Evolutionary conservation across 768 basidiomycete species (phyloP).

Genomic region (Termitomyces sp.): DNA sequence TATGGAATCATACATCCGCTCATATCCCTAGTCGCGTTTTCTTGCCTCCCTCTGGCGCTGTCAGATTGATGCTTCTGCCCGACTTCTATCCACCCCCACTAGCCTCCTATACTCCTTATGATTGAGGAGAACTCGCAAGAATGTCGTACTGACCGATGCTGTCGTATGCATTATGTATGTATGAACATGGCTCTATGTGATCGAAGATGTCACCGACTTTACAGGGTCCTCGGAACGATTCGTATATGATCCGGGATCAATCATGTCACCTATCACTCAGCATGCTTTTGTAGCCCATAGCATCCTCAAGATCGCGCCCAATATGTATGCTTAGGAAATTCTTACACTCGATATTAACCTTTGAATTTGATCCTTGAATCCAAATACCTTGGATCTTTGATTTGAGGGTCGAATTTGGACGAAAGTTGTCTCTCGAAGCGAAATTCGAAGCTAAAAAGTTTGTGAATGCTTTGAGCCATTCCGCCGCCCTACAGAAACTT

Average conservation of each 20-base stretch:
- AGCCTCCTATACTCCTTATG: neutral
- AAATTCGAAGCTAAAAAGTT: slow-evolving; percentile 1
- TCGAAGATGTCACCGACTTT: neutral
- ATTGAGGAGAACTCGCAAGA: neutral
- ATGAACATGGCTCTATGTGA: neutral
- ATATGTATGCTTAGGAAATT: neutral
- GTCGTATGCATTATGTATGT: neutral
- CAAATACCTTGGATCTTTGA: neutral
- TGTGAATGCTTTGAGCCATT: neutral
- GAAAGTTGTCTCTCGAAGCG: neutral
- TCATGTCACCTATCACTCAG: neutral
- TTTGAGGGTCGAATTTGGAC: neutral
- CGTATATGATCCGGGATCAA: neutral
- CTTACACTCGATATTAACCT: neutral
- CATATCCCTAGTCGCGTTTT: neutral
- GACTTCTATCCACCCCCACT: neutral
- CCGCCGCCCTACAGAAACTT: slow-evolving; percentile 1
- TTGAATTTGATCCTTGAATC: neutral
- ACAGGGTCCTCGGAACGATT: neutral
- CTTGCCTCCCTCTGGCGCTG: slow-evolving; percentile 14
- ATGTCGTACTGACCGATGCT: neutral
- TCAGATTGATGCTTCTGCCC: slow-evolving; percentile 8
- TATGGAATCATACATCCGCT: neutral
- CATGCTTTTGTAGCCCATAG: neutral
- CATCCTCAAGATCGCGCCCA: neutral